phyloP scores from a whole-genome alignment of 139 green algal species.

The Pseudopediastrum boryanum region DNA sequence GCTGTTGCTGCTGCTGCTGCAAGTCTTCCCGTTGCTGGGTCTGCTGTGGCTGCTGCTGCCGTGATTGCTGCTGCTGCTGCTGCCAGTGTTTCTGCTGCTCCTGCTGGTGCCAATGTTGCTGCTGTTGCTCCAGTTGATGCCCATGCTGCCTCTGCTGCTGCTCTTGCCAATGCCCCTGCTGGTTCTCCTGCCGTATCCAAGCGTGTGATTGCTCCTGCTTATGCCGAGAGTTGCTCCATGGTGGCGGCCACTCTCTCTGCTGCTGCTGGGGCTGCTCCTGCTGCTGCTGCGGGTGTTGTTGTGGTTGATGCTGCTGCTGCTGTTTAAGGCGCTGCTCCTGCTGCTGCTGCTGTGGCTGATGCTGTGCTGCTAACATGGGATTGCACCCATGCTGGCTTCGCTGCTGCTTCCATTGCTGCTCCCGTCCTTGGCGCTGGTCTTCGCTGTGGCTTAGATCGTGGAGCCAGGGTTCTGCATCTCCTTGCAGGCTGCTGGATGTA shows the following conservation, averaged over 20 bases:
- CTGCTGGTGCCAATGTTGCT: neutral
- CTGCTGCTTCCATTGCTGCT: neutral
- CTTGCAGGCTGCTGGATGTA: too few relatives aligned
- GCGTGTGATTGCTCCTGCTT: too few relatives aligned
- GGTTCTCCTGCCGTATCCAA: neutral
- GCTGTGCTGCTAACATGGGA: slow-evolving; percentile 11
- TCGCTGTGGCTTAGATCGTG: too few relatives aligned
- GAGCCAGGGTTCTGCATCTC: too few relatives aligned
- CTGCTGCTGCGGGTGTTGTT: slow-evolving; percentile 23
- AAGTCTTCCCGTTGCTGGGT: neutral
- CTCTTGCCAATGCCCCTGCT: neutral
- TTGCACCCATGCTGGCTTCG: neutral
- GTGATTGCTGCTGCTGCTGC: neutral
- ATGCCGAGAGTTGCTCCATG: too few relatives aligned
- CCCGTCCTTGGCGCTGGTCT: too few relatives aligned
- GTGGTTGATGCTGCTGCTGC: slow-evolving; percentile 1
- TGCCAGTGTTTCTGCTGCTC: neutral
- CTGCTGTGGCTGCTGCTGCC: too few relatives aligned
- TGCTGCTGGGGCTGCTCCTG: slow-evolving; percentile 9
- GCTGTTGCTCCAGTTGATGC: neutral
- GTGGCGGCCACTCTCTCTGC: slow-evolving; percentile 10
- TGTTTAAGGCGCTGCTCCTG: neutral
- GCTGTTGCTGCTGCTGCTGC: slow-evolving; percentile 15
- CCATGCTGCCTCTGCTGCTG: neutral
- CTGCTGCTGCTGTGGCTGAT: slow-evolving; percentile 3